A percentile compares a stretch with the other conserved stretches of the same genome.
These are phyloP conservation scores for Colletotrichum karsti DNA, from an alignment of 2,329 filamentous ascomycete genomes.

Conservation along the genomic window DNA sequence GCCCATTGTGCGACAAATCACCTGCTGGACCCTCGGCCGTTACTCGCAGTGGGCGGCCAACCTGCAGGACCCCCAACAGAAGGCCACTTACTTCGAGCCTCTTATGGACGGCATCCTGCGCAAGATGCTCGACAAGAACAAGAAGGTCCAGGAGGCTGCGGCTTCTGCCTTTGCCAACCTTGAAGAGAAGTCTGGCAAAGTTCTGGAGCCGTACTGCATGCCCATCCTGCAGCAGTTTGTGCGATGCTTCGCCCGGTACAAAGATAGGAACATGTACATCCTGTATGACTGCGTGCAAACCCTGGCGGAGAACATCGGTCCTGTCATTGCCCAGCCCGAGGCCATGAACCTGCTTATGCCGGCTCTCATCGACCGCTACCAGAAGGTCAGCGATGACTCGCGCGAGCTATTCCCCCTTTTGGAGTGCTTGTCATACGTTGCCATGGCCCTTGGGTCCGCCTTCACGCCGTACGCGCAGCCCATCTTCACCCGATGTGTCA, in stretches of 20 bases:
- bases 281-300: constrained; percentile 99
- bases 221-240: constrained; percentile 95
- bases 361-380: constrained; percentile 87
- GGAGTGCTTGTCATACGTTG: constrained; percentile 96
- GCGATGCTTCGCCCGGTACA: constrained; percentile 91
- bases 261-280: constrained; percentile 99
- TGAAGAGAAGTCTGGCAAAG: constrained; percentile 88
- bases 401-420: constrained; percentile 93
- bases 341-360: constrained; percentile 92
- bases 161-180: constrained; percentile 96
- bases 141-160: constrained; percentile 96
- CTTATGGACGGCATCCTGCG: constrained; percentile 96
- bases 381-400: constrained; percentile 86
- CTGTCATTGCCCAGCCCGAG: constrained; percentile 80
- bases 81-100: constrained; percentile 85
- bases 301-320: constrained; percentile 88
- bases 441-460: constrained; percentile 80
- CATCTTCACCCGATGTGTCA: constrained; percentile 88
- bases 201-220: constrained; percentile 84
- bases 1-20: constrained; percentile 94
- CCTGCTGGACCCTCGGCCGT: constrained; percentile 94
- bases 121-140: constrained; percentile 97
- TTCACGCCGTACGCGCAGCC: constrained; percentile 88
- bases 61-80: constrained; percentile 72
- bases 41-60: constrained; percentile 93